A percentile compares a stretch with the other conserved stretches of the same genome.
These are phyloP conservation scores for Peronospora belbahrii DNA, from an alignment of 352 stramenopile species.

Conservation along the genomic window DNA sequence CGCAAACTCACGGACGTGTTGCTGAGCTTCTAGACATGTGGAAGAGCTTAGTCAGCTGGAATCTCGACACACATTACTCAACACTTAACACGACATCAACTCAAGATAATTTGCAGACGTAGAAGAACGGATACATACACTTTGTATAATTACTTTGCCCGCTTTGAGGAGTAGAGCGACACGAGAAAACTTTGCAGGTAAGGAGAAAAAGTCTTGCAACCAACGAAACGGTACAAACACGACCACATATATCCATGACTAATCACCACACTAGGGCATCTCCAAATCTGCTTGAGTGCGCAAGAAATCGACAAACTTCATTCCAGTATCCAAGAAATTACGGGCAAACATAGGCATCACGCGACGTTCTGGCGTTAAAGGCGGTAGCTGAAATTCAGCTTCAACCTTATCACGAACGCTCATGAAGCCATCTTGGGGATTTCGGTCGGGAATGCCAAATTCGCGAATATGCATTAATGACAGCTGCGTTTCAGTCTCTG, in stretches of 20 bases:
- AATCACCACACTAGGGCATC: constrained; percentile 6
- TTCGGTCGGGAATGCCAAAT: constrained; percentile 41
- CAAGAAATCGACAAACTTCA: constrained; percentile 64
- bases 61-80: constrained; percentile 51
- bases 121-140: too few relatives aligned
- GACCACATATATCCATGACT: neutral
- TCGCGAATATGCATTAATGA: constrained; percentile 52
- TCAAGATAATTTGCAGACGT: constrained; percentile 6
- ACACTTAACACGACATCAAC: constrained; percentile 9
- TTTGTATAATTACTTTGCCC: too few relatives aligned
- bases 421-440: constrained; percentile 43
- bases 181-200: too few relatives aligned
- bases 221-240: neutral
- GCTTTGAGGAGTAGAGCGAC: too few relatives aligned
- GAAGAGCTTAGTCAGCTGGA: constrained; percentile 39
- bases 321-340: constrained; percentile 43
- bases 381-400: constrained; percentile 52
- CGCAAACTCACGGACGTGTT: too few relatives aligned
- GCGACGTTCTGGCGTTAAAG: constrained; percentile 43
- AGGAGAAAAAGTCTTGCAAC: neutral
- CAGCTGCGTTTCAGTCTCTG: constrained; percentile 25
- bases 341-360: constrained; percentile 45
- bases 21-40: too few relatives aligned
- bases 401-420: constrained; percentile 48
- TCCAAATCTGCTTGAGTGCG: constrained; percentile 28